Base-by-base conservation (phyloP, 768 basidiomycete species). In the Boletus rufocinnamomeus region DNA sequence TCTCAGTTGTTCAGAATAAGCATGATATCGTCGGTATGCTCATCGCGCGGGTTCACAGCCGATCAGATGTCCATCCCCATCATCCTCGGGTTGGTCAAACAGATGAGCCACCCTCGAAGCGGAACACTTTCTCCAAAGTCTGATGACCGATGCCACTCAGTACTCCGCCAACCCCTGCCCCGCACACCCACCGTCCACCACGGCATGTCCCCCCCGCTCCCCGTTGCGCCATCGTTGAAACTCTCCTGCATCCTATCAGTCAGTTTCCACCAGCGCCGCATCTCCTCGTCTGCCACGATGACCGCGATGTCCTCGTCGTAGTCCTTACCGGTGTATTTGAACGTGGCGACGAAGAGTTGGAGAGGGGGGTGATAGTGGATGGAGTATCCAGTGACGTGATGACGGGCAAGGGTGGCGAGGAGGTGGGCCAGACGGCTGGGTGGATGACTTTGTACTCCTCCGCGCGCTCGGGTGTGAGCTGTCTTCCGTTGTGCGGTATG, bases 171-270 rank as follows among this genome's bases (percentile, higher is more conserved):
- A 25, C 2, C 9, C 8, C 14, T 1, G 6, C 27, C 14, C 58
- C 6, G 14, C 23, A 5, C 7, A 68, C 77, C 65, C 58, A 86
- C 85, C 73, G 75, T 78, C 86, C 85, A 85, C 90, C 89, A 91
- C 57, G 88, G 86, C 14, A 85, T 73, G 6, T 82, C 83, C 27
- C 78, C 79, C 13, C 83, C 88, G 59, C 88, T 90, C 17, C 89
- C 89, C 6, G 76, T 77, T 5, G 89, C 89, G 40, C 82, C 88
- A 4, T 82, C 78, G n/a, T 85, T 78, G n/a, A 91, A 83, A 65
- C 84, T 88, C 71, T 87, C 83, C 72, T 92, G 90, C 89, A 92
- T 89, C 7, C 66, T 75, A 69, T 91, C 90, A 0, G 88, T 91
- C 44, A 90, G 69, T 63, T 77, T 74, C 90, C 91, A 91, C 90